phyloP scores from a whole-genome alignment of 1,139 yeast species.

The Geotrichum klebahnii region DNA sequence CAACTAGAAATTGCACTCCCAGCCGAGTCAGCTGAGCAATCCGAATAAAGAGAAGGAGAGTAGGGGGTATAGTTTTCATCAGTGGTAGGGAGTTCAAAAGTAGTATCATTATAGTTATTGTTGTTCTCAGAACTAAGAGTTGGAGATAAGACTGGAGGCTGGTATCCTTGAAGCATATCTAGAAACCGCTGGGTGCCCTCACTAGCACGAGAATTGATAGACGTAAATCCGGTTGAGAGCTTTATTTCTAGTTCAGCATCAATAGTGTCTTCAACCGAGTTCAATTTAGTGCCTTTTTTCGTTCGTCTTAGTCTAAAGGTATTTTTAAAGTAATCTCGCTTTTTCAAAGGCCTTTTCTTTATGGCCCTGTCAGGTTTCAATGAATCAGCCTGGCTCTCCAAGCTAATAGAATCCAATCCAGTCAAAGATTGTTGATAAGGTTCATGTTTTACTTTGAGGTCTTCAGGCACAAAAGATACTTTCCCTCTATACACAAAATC shows the following conservation, averaged over 20 bases:
- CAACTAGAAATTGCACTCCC: neutral
- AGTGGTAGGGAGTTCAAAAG: neutral
- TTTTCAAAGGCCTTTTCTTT: neutral
- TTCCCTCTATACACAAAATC: too few species aligned
- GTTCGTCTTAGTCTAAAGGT: neutral
- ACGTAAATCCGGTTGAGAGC: neutral
- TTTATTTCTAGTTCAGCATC: neutral
- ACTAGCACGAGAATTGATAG: conserved; percentile 8
- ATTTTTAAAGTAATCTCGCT: neutral
- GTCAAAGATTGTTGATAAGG: too few species aligned
- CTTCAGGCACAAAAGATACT: too few species aligned
- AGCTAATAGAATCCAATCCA: neutral
- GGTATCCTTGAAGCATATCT: neutral
- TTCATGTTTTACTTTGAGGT: too few species aligned
- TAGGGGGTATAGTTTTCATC: too few species aligned
- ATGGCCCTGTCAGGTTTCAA: neutral
- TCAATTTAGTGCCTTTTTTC: neutral
- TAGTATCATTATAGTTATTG: neutral
- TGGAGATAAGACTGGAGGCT: neutral
- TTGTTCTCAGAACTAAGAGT: neutral
- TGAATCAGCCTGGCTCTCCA: neutral
- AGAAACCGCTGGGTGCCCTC: conserved; percentile 4
- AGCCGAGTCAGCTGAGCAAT: neutral
- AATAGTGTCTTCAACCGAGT: neutral
- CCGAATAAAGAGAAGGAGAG: conserved; percentile 3